Percentiles rank a stretch among this genome's conserved stretches.
These are phyloP conservation scores for Pezicula rhizophila DNA, from an alignment of 2,329 filamentous ascomycete species.

Conservation along the genomic window DNA sequence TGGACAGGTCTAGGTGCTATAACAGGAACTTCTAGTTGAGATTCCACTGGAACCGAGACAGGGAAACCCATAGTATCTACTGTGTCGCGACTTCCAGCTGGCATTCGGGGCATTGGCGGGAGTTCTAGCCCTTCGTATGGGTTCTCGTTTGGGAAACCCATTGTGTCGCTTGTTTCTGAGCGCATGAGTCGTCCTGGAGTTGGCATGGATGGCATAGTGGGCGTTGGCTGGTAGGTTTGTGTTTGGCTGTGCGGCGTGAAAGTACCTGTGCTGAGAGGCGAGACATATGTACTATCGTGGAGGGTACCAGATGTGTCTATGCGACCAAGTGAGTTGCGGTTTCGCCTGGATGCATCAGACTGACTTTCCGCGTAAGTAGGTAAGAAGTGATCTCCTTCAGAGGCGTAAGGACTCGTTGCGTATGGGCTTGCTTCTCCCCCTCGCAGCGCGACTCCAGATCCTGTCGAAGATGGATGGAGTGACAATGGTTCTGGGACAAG, in stretches of 20 bases:
- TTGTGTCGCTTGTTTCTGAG: background rate
- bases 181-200: background rate
- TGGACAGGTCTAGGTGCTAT: constrained; percentile 10
- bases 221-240: too few relatives aligned
- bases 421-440: constrained; percentile 10
- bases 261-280: background rate
- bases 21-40: constrained; percentile 3
- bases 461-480: constrained; percentile 1
- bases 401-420: constrained; percentile 2
- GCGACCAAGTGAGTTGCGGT: background rate
- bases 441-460: constrained; percentile 2
- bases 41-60: constrained; percentile 6
- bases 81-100: background rate
- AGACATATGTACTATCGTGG: background rate
- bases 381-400: constrained; percentile 7
- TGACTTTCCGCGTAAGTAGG: constrained; percentile 8
- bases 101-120: background rate
- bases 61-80: constrained; percentile 21
- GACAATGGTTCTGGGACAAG: constrained; percentile 2
- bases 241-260: background rate
- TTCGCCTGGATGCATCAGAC: background rate
- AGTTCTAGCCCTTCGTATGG: background rate
- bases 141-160: background rate
- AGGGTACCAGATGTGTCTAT: background rate
- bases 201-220: background rate